A percentile compares a stretch with the other conserved stretches of the same genome.
These are phyloP conservation scores for Sporothrix protearum DNA, from an alignment of 2,329 filamentous ascomycete species.

Conservation along the genomic window DNA sequence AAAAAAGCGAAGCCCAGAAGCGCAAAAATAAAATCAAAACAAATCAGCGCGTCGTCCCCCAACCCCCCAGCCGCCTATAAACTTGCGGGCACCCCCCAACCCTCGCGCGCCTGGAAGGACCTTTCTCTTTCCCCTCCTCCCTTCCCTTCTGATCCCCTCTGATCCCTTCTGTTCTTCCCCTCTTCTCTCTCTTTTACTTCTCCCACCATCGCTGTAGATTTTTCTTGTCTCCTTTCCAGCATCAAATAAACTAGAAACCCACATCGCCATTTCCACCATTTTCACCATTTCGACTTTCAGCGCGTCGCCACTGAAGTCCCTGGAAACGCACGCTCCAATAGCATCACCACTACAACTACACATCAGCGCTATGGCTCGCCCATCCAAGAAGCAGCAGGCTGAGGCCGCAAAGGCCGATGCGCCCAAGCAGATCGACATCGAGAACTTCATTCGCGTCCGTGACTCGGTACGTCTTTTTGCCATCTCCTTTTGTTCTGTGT, in stretches of 20 bases:
- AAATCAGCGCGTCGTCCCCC: conserved; percentile 30
- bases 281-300: conserved; percentile 18
- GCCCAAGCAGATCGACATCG: conserved; percentile 58
- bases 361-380: conserved; percentile 30
- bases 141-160: conserved; percentile 1
- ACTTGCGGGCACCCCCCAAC: conserved; percentile 27
- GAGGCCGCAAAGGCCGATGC: conserved; percentile 36
- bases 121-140: conserved; percentile 16
- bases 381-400: conserved; percentile 31
- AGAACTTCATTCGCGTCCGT: conserved; percentile 74
- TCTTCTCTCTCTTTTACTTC: background rate
- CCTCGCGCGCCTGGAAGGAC: conserved; percentile 24
- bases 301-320: conserved; percentile 26
- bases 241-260: conserved; percentile 24
- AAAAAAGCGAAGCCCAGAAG: conserved; percentile 2
- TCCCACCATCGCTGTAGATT: conserved; percentile 13
- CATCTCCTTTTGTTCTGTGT: conserved; percentile 23
- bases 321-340: background rate
- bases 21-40: conserved; percentile 23
- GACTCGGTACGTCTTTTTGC: conserved; percentile 67
- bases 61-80: conserved; percentile 30
- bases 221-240: conserved; percentile 16
- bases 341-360: conserved; percentile 27
- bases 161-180: conserved; percentile 14
- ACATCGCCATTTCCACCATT: conserved; percentile 20